These are phyloP conservation scores for Ganoderma boninense DNA, from an alignment of 1,284 basidiomycete genomes.

Conservation along the genomic window DNA sequence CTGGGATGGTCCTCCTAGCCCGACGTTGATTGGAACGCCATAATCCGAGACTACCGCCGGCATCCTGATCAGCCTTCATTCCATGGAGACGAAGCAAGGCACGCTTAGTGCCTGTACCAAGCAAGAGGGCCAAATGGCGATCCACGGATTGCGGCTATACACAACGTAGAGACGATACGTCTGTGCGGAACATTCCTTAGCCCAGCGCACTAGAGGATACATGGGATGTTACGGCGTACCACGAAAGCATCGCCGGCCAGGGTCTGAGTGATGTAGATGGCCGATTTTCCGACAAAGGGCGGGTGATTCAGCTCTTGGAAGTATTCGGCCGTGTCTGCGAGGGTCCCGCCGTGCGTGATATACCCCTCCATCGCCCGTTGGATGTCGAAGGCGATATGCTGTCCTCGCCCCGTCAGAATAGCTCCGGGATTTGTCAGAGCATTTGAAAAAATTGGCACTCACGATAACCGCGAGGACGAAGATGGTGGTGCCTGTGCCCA, in stretches of 20 bases:
- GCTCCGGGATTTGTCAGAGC: not conserved
- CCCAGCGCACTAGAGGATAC: not conserved
- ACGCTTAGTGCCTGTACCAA: conserved; percentile 9
- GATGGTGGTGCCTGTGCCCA: conserved; percentile 21
- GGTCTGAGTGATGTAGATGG: conserved; percentile 20
- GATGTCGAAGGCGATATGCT: conserved; percentile 24
- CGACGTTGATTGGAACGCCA: conserved; percentile 9
- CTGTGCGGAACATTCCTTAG: not conserved
- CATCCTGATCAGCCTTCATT: not conserved
- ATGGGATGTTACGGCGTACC: not conserved
- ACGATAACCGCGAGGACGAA: conserved; percentile 24
- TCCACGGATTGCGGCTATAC: conserved; percentile 12
- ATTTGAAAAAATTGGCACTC: not conserved
- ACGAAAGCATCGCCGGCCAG: conserved; percentile 25
- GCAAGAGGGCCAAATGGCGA: conserved; percentile 11
- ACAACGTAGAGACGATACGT: conserved; percentile 24
- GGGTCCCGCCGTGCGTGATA: conserved; percentile 12
- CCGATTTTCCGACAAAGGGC: conserved; percentile 14
- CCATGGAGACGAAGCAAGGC: not conserved
- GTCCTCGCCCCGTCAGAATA: not conserved
- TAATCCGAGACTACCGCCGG: conserved; percentile 12
- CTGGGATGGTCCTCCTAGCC: conserved; percentile 3
- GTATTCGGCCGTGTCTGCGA: conserved; percentile 11
- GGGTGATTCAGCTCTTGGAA: conserved; percentile 10
- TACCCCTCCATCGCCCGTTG: conserved; percentile 20